Conservation (phyloP, 192 early-diverging fungal species). For the Coemansia erecta region DNA sequence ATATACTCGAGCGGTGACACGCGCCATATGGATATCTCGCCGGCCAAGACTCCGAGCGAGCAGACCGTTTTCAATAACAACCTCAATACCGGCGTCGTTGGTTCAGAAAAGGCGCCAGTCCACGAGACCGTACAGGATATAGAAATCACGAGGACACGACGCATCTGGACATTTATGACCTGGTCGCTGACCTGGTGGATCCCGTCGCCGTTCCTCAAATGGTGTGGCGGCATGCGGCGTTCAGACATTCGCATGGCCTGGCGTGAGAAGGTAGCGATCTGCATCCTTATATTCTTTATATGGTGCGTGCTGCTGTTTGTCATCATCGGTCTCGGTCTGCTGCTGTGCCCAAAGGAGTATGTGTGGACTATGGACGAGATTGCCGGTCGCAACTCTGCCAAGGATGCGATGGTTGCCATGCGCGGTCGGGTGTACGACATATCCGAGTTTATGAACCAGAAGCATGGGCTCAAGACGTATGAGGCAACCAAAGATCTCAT, state of each 20-base stretch:
- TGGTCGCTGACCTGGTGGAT: conserved; percentile 50
- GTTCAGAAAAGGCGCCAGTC: conserved; percentile 17
- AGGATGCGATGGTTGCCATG: conserved; percentile 60
- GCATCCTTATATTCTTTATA: conserved; percentile 79
- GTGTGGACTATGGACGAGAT: conserved; percentile 70
- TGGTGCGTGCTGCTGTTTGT: conserved; percentile 83
- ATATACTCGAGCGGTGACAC: conserved; percentile 5
- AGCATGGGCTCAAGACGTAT: conserved; percentile 54
- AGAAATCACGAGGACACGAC: conserved; percentile 33
- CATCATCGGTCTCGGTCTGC: conserved; percentile 74
- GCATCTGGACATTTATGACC: conserved; percentile 31
- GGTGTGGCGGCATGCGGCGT: conserved; percentile 72
- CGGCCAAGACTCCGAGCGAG: conserved; percentile 30
- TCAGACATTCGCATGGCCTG: conserved; percentile 93
- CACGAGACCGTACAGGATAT: conserved; percentile 47
- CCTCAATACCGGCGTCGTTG: conserved; percentile 8
- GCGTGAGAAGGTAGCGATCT: conserved; percentile 90
- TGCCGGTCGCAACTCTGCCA: conserved; percentile 49
- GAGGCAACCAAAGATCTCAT: conserved; percentile 40
- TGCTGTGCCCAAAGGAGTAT: conserved; percentile 70
- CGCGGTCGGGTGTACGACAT: conserved; percentile 82
- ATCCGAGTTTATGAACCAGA: conserved; percentile 42
- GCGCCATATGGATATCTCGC: conserved; percentile 9
- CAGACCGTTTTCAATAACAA: conserved; percentile 22
- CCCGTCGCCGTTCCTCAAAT: conserved; percentile 40